Evolutionary conservation across 1,284 basidiomycete species (phyloP).

Genomic region (Austropuccinia psidii): DNA sequence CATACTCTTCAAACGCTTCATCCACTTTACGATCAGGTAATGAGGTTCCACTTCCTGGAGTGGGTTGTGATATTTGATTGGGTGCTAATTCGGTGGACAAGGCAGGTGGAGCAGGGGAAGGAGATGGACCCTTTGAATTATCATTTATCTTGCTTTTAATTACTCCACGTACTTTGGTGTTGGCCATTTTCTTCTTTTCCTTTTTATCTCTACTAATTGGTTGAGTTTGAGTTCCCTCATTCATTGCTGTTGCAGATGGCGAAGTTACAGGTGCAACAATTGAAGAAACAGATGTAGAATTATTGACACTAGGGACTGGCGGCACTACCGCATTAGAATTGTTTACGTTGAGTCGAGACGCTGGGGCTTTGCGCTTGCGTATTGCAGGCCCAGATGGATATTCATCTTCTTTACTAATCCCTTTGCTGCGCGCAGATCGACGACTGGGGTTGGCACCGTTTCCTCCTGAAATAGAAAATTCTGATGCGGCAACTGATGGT

Average conservation of each 20-base stretch:
- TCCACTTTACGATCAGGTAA: constrained; percentile 20
- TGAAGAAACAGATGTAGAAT: too few species aligned
- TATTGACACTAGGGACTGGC: too few species aligned
- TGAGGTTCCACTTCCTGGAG: background rate
- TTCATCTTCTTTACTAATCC: background rate
- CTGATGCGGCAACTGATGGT: constrained; percentile 27
- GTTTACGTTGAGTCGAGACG: background rate
- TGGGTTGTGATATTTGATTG: background rate
- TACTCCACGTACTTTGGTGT: constrained; percentile 14
- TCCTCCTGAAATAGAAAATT: constrained; percentile 9
- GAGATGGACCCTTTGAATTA: constrained; percentile 10
- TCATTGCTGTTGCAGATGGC: background rate
- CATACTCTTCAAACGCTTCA: constrained; percentile 35
- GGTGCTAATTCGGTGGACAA: background rate
- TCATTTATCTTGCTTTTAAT: constrained; percentile 24
- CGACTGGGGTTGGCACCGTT: background rate
- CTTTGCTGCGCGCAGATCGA: background rate
- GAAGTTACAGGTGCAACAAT: too few species aligned
- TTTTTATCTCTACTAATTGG: background rate
- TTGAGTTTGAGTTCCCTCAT: background rate
- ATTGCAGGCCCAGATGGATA: background rate
- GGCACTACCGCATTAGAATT: background rate
- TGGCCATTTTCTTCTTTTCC: constrained; percentile 30
- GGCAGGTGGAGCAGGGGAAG: constrained; percentile 16
- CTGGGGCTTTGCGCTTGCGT: background rate